phyloP scores from a whole-genome alignment of 805 yeast species.

The Zygotorulaspora sp. region DNA sequence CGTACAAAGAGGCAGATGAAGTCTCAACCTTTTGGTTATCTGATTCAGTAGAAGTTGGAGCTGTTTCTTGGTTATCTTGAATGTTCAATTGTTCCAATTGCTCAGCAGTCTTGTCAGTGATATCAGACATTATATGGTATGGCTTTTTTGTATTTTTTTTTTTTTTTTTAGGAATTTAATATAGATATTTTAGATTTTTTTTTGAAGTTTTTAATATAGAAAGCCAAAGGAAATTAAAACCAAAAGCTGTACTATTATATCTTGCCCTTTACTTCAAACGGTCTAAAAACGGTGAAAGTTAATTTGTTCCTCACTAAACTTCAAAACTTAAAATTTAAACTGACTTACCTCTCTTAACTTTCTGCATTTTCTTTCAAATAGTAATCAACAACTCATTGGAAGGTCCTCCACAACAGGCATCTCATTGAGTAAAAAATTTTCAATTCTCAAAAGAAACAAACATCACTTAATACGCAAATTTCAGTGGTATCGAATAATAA shows the following conservation, averaged over 20 bases:
- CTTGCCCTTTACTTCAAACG: constrained; percentile 19
- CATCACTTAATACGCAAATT: not conserved
- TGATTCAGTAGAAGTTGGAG: constrained; percentile 31
- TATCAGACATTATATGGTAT: constrained; percentile 33
- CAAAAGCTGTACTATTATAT: constrained; percentile 15
- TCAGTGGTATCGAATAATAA: not conserved
- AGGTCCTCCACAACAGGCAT: constrained; percentile 4
- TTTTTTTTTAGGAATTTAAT: constrained; percentile 21
- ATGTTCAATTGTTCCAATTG: constrained; percentile 35
- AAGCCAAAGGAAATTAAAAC: constrained; percentile 20
- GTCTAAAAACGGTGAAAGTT: constrained; percentile 17
- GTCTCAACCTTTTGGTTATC: constrained; percentile 43
- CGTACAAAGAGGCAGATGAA: constrained; percentile 82
- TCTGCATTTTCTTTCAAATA: not conserved
- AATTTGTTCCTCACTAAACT: constrained; percentile 13
- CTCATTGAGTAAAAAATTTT: constrained; percentile 10
- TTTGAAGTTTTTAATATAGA: constrained; percentile 17
- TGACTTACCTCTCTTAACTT: too few species aligned
- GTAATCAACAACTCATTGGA: not conserved
- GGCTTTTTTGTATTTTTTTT: constrained; percentile 20
- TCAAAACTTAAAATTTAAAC: not conserved
- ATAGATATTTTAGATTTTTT: constrained; percentile 19
- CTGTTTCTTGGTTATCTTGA: constrained; percentile 33
- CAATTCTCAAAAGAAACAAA: constrained; percentile 7
- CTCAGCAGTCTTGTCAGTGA: constrained; percentile 37